A percentile compares a stretch with the other conserved stretches of the same genome.
These are phyloP conservation scores for Dipodascus albidus DNA, from an alignment of 805 yeast species.

Conservation along the genomic window DNA sequence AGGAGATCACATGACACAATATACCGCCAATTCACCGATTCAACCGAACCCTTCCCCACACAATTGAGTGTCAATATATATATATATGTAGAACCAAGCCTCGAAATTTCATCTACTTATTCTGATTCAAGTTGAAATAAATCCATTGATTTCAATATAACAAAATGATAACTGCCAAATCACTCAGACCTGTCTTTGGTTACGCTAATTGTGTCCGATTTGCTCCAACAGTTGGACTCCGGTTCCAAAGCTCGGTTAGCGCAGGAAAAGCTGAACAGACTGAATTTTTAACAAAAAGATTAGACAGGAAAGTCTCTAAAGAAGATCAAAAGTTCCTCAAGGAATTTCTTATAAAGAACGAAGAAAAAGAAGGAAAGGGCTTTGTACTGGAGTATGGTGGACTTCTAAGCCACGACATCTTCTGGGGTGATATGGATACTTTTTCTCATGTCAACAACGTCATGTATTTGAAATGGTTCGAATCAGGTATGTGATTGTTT, in stretches of 20 bases:
- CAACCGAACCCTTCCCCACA: background rate
- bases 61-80: no score
- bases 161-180: no score
- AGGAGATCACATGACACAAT: no score
- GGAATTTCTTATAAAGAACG: background rate
- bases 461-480: conserved; percentile 24
- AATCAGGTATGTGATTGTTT: conserved; percentile 14
- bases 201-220: no score
- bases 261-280: no score
- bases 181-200: no score
- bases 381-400: conserved; percentile 13
- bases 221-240: background rate
- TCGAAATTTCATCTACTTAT: no score
- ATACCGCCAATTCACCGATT: background rate
- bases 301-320: background rate
- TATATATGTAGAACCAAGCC: no score
- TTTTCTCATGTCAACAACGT: conserved; percentile 26
- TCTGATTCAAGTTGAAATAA: background rate
- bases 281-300: background rate
- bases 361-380: conserved; percentile 17
- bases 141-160: background rate
- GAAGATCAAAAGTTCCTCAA: background rate
- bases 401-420: conserved; percentile 13
- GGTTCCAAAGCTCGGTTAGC: background rate
- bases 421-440: conserved; percentile 22